These are phyloP conservation scores for Tetracladium setigerum DNA, from an alignment of 495 filamentous ascomycete species.

Conservation along the genomic window DNA sequence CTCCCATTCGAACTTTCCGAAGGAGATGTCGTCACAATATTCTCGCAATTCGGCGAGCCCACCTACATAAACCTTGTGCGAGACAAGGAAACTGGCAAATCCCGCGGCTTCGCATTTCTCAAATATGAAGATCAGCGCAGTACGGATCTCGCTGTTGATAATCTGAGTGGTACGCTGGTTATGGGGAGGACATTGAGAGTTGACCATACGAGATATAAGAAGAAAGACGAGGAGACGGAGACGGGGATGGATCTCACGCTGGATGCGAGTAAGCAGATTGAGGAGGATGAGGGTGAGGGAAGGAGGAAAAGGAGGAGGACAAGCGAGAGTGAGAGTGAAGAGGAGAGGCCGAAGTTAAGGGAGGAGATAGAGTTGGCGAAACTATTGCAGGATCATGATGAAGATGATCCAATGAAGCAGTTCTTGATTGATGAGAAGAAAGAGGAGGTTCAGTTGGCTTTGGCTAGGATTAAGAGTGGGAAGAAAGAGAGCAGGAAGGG, in stretches of 20 bases:
- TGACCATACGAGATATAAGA: slow-evolving; percentile 88
- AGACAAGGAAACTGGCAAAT: slow-evolving; percentile 94
- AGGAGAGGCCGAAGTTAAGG: slow-evolving; percentile 37
- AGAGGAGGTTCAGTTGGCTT: slow-evolving; percentile 68
- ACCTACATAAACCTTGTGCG: slow-evolving; percentile 82
- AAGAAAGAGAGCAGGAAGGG: slow-evolving; percentile 26
- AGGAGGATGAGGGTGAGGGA: slow-evolving; percentile 28
- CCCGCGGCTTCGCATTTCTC: slow-evolving; percentile 85
- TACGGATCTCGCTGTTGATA: slow-evolving; percentile 92
- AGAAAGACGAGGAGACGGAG: slow-evolving; percentile 76
- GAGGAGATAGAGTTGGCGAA: slow-evolving; percentile 70
- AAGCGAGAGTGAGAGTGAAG: slow-evolving; percentile 28
- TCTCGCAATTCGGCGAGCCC: slow-evolving; percentile 95
- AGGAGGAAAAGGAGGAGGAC: slow-evolving; percentile 24
- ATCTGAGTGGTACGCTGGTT: slow-evolving; percentile 79
- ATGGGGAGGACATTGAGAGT: slow-evolving; percentile 76
- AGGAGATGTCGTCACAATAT: slow-evolving; percentile 93
- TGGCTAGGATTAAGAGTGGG: slow-evolving; percentile 39
- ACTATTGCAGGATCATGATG: slow-evolving; percentile 73
- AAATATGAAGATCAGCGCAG: slow-evolving; percentile 99
- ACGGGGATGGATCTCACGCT: slow-evolving; percentile 40
- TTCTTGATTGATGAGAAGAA: slow-evolving; percentile 84
- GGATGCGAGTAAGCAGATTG: slow-evolving; percentile 17
- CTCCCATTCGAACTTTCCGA: slow-evolving; percentile 91
- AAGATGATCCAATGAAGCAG: slow-evolving; percentile 96